Percentiles rank a stretch among this genome's conserved stretches.
phyloP scores from a whole-genome alignment of 176 grass and related monocot species.

The Oryza meridionalis region DNA sequence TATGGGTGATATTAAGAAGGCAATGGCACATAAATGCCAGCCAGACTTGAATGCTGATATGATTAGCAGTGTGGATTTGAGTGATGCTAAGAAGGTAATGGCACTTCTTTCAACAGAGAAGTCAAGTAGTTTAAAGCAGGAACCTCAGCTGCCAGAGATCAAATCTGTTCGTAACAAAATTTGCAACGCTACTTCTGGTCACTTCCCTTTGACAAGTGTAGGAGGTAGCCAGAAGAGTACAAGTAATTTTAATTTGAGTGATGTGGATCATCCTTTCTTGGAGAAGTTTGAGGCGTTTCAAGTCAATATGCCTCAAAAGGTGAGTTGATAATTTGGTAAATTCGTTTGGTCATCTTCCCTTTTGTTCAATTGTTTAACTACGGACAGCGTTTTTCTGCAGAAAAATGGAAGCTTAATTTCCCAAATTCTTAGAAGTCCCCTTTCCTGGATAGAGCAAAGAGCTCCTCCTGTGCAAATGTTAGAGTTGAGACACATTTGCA shows the following conservation, averaged over 20 bases:
- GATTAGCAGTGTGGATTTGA: slow-evolving; percentile 42
- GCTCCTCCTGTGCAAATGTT: slow-evolving; percentile 20
- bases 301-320: slow-evolving; percentile 34
- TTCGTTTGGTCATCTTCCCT: not conserved
- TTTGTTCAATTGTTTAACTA: not conserved
- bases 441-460: slow-evolving; percentile 32
- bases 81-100: slow-evolving; percentile 43
- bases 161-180: not conserved
- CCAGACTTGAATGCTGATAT: slow-evolving; percentile 35
- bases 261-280: slow-evolving; percentile 23
- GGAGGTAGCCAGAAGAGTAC: not conserved
- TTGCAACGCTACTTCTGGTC: not conserved
- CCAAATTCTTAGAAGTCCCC: slow-evolving; percentile 25
- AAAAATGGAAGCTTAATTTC: slow-evolving; percentile 22
- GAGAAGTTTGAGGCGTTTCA: slow-evolving; percentile 49
- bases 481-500: slow-evolving; percentile 25
- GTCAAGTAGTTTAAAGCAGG: slow-evolving; percentile 12
- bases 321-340: slow-evolving; percentile 30
- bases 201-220: not conserved
- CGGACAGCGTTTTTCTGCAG: slow-evolving; percentile 30
- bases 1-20: slow-evolving; percentile 34
- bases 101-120: slow-evolving; percentile 43
- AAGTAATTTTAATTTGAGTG: slow-evolving; percentile 5
- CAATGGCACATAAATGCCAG: not conserved
- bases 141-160: not conserved